These are phyloP conservation scores for Pseudocercospora eumusae DNA, from an alignment of 2,329 filamentous ascomycete species.

Conservation along the genomic window DNA sequence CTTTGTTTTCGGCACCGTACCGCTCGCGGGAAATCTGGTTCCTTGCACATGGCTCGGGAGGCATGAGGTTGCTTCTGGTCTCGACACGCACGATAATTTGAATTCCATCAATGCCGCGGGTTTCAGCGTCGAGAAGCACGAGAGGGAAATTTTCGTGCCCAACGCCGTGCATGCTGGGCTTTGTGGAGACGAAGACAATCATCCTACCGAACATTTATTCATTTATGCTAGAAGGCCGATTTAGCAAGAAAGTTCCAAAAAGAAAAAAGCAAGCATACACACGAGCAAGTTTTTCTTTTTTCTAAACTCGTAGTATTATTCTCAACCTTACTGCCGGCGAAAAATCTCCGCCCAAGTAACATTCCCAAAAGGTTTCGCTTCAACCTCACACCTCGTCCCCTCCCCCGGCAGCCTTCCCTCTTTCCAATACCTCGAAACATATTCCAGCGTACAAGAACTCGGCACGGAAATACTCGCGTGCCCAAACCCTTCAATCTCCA, in stretches of 20 bases:
- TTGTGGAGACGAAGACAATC: slow-evolving; percentile 17
- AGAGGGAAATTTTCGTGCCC: slow-evolving; percentile 12
- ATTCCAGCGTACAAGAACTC: slow-evolving; percentile 39
- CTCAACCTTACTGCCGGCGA: neutral
- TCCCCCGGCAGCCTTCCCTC: slow-evolving; percentile 41
- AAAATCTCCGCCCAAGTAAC: slow-evolving; percentile 7
- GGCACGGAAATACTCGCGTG: slow-evolving; percentile 33
- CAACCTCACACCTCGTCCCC: slow-evolving; percentile 39
- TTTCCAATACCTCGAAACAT: slow-evolving; percentile 39
- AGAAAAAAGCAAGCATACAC: no score
- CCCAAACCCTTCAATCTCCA: slow-evolving; percentile 40
- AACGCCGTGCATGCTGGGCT: slow-evolving; percentile 20
- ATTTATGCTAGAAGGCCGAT: slow-evolving; percentile 19
- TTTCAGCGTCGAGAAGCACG: slow-evolving; percentile 20
- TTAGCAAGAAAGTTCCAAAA: no score
- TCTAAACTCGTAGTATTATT: neutral
- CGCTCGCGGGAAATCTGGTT: slow-evolving; percentile 13
- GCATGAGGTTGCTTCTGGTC: neutral
- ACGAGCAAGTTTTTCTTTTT: no score
- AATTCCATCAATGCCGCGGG: slow-evolving; percentile 11
- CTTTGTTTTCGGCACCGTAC: slow-evolving; percentile 23
- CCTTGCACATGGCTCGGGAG: slow-evolving; percentile 15
- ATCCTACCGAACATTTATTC: slow-evolving; percentile 16
- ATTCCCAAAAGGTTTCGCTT: slow-evolving; percentile 12
- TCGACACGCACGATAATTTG: slow-evolving; percentile 12